These are phyloP conservation scores for Daldinia decipiens DNA, from an alignment of 495 filamentous ascomycete genomes.

Conservation along the genomic window DNA sequence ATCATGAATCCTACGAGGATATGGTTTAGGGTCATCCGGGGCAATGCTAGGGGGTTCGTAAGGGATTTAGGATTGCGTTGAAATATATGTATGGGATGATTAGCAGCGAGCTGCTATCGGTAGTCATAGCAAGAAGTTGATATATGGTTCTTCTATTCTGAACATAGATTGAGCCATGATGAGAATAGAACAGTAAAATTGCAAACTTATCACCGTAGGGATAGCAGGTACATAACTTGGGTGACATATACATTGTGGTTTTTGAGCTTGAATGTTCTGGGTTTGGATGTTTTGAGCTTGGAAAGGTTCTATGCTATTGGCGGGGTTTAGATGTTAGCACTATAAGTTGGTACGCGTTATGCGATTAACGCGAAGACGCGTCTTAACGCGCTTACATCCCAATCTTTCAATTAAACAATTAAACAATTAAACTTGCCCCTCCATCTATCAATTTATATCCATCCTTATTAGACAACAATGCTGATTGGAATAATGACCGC, in stretches of 20 bases:
- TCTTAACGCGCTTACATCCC: constrained; percentile 14
- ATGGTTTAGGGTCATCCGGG: not conserved
- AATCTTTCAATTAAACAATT: constrained; percentile 32
- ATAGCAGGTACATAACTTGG: no score
- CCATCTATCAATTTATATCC: constrained; percentile 9
- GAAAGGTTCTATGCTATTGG: not conserved
- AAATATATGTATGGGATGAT: not conserved
- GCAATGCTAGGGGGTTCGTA: not conserved
- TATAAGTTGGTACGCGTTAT: not conserved
- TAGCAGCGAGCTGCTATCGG: not conserved
- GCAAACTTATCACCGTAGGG: not conserved
- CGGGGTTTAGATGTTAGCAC: not conserved
- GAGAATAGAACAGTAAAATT: constrained; percentile 3
- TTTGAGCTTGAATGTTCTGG: not conserved
- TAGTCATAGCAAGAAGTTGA: not conserved
- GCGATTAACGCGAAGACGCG: constrained; percentile 38
- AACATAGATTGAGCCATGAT: not conserved
- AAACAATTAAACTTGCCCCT: constrained; percentile 40
- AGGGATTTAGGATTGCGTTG: not conserved
- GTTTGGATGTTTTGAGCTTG: not conserved
- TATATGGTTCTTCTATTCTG: not conserved
- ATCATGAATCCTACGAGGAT: not conserved
- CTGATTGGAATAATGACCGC: not conserved
- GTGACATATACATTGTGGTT: not conserved
- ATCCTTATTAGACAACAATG: constrained; percentile 3